phyloP scores from a whole-genome alignment of 805 yeast species.

The Candida nemodendra region DNA sequence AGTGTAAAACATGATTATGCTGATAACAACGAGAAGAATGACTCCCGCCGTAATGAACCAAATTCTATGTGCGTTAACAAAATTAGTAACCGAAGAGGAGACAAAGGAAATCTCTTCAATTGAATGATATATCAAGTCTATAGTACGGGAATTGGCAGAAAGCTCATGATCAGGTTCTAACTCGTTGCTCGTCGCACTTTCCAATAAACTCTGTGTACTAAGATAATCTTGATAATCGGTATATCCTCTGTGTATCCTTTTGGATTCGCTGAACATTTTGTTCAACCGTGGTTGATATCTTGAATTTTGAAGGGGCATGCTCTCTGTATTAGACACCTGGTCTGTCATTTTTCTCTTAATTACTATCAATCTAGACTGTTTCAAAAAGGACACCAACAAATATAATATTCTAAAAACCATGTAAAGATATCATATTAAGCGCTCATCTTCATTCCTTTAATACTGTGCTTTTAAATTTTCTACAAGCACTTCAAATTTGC shows the following conservation, averaged over 20 bases:
- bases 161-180: not conserved
- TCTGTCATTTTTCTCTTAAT: no score
- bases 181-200: no score
- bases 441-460: no score
- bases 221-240: slow-evolving; percentile 12
- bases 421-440: no score
- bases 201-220: slow-evolving; percentile 10
- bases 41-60: slow-evolving; percentile 6
- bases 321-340: no score
- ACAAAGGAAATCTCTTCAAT: slow-evolving; percentile 3
- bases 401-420: no score
- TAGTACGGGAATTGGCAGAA: not conserved
- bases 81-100: slow-evolving; percentile 13
- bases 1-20: slow-evolving; percentile 13
- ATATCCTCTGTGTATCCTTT: slow-evolving; percentile 7
- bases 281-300: slow-evolving; percentile 3
- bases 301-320: no score
- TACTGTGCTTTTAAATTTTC: no score
- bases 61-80: slow-evolving; percentile 8
- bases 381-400: no score
- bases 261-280: not conserved
- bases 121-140: not conserved
- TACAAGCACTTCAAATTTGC: no score
- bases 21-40: slow-evolving; percentile 9
- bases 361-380: no score